Evolutionary conservation across 768 basidiomycete species (phyloP), one percentile per base, ranked within the genome.

Genomic region (Kwoniella shandongensis): DNA sequence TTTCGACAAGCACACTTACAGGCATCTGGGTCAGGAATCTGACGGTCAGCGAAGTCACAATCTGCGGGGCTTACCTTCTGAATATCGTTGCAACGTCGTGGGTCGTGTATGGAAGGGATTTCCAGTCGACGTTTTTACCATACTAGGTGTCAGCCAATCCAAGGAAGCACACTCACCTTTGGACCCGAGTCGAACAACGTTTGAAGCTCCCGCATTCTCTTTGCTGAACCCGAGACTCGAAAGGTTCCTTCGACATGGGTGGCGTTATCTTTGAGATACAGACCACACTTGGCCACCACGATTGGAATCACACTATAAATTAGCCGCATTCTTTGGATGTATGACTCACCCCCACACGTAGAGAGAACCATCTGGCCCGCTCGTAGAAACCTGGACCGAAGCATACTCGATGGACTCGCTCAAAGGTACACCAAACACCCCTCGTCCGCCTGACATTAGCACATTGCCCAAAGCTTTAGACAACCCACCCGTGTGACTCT

Each of bases 71-170:
- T 49, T 44, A 72, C 79, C 94, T 80, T 57, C 94, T 83, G 72
- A 98, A 91, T 52, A 99, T 91, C 66, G 89, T 96, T 18, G 94
- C 94, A 48, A 96, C 91, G 74, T 99, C 94, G 74, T 99, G 94
- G 13, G 91, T 84, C n/a, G 88, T 94, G 75, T 87, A 97, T 18
- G 82, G 80, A 68, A 88, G 86, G 57, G 83, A 79, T 70, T 85
- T 86, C 92, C 94, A 97, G 65, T 96, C 88, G 39, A 99, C 79
- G 51, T 85, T 83, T 78, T 96, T 97, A 58, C 94, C 94, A 66
- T 90, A 99, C 92, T 94, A 69, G 51, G 25, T 23, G 22, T 50
- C 49, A 63, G 54, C 36, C n/a, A n/a, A 5, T 1, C 29, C 18
- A 11, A 15, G 22, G 45, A 6, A 32, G 32, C 17, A 54, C 36